Evolutionary conservation across 2,329 filamentous ascomycete genomes (phyloP), one percentile per base, ranked within the genome.

Genomic region (Fusarium virguliforme): DNA sequence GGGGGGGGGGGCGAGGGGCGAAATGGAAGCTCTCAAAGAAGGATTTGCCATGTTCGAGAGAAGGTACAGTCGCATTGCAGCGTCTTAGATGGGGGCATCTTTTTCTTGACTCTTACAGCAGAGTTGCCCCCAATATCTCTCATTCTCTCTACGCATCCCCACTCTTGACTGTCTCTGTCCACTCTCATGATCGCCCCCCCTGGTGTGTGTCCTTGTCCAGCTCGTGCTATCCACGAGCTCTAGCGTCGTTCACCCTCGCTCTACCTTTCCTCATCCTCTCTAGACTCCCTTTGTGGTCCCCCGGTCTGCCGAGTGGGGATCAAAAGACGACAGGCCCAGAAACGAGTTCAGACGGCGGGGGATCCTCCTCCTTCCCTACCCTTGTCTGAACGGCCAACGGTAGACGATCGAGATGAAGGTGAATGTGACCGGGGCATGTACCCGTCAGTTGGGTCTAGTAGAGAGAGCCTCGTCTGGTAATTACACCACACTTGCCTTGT

Each of bases 371-470:
- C 28, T 7, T 46, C 41, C 41, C 41, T 46, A 24, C 3, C 4
- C 46, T 32, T 30, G 30, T 9, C 13, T 28, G 30, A 34, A 34
- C 24, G 37, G 40, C 54, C 54, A 43, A 57, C 54, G n/a, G 54
- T 40, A 26, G 40, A 35, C 55, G 55, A 58, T 58, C 55, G 55
- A 58, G 55, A 58, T 58, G 55, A 58, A 15, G 8, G 18, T 13
- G 15, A 35, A 13, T 35, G 34, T n/a, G 41, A 46, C 41, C 41
- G 13, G 40, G 40, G 40, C 18, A 18, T 8, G 6, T 10, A 15
- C 1, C 12, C 18, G 18, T 9, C 40, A 43, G 18, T 43, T 43
- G 40, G 41, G 22, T 43, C 24, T 46, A 55, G 18, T 18, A 18
- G 18, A 18, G 51, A 37, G 34, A 55, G 51, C 34, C 51, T 55